Percentiles rank a stretch among this genome's conserved stretches.
Conservation (phyloP, 129 eudicot genomes). For the Pseudognaphalium luteoalbum region DNA sequence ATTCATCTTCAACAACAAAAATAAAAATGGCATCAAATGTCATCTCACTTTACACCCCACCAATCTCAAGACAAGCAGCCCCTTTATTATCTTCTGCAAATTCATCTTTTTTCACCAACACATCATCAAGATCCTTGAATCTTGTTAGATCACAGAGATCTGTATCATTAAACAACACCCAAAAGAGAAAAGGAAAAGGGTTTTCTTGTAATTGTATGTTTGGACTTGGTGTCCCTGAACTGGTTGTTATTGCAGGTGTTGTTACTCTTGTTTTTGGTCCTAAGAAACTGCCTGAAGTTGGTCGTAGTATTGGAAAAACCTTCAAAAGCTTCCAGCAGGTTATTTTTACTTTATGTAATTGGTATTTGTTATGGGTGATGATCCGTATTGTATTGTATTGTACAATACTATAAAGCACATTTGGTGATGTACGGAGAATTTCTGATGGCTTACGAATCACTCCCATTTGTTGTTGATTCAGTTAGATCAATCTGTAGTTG, state of each 20-base stretch:
- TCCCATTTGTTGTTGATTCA: no score
- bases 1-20: slow-evolving; percentile 18
- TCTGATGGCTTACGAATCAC: no score
- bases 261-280: slow-evolving; percentile 92
- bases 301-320: slow-evolving; percentile 86
- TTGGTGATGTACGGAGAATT: no score
- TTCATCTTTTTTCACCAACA: slow-evolving; percentile 32
- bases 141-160: slow-evolving; percentile 12
- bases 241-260: slow-evolving; percentile 94
- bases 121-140: slow-evolving; percentile 29
- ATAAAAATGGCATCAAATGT: slow-evolving; percentile 22
- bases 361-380: no score
- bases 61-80: slow-evolving; percentile 13
- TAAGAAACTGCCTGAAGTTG: slow-evolving; percentile 87
- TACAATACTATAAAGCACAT: no score
- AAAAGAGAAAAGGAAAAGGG: slow-evolving; percentile 32
- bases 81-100: slow-evolving; percentile 29
- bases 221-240: slow-evolving; percentile 97
- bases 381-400: no score
- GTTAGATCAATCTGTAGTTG: not conserved
- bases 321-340: slow-evolving; percentile 98
- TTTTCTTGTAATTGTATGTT: slow-evolving; percentile 65
- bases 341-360: not conserved
- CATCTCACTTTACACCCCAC: slow-evolving; percentile 20
- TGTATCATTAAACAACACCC: not conserved